These are phyloP conservation scores for Eimeria tenella DNA, from an alignment of 169 alveolate species.

Conservation along the genomic window DNA sequence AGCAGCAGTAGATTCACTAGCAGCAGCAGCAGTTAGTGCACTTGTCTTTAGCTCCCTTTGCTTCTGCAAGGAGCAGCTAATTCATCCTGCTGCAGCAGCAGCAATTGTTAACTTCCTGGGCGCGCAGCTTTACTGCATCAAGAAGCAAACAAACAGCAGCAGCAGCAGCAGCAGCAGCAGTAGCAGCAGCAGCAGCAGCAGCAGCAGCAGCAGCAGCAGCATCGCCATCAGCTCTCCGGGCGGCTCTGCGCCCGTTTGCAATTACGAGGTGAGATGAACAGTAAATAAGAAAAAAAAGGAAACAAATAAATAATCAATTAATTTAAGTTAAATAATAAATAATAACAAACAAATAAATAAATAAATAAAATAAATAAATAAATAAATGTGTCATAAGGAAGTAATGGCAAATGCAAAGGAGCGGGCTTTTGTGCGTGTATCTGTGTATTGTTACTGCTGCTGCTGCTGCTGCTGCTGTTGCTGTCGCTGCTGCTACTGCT, in stretches of 20 bases:
- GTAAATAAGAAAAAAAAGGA: too few species aligned
- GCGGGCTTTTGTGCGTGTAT: too few species aligned
- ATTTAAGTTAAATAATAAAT: too few species aligned
- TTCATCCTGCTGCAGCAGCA: background rate
- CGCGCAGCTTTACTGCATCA: background rate
- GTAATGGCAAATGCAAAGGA: too few species aligned
- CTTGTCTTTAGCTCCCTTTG: background rate
- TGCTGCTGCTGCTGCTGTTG: background rate
- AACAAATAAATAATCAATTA: too few species aligned
- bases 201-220: slow-evolving; percentile 9
- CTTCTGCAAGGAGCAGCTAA: slow-evolving; percentile 3
- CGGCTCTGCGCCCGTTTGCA: background rate
- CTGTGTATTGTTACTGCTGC: background rate
- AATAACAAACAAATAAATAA: too few species aligned
- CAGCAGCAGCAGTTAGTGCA: background rate
- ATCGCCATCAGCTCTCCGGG: background rate
- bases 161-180: background rate
- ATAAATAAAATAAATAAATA: too few species aligned
- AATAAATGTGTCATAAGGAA: too few species aligned
- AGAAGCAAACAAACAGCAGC: background rate
- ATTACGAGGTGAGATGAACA: too few species aligned
- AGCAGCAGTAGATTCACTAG: too few species aligned
- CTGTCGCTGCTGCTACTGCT: background rate
- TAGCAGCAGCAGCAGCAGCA: background rate
- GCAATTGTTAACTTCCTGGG: background rate